A percentile compares a stretch with the other conserved stretches of the same genome.
These are phyloP conservation scores for Tuber umbilicatum DNA, from an alignment of 495 filamentous ascomycete species.

Conservation along the genomic window DNA sequence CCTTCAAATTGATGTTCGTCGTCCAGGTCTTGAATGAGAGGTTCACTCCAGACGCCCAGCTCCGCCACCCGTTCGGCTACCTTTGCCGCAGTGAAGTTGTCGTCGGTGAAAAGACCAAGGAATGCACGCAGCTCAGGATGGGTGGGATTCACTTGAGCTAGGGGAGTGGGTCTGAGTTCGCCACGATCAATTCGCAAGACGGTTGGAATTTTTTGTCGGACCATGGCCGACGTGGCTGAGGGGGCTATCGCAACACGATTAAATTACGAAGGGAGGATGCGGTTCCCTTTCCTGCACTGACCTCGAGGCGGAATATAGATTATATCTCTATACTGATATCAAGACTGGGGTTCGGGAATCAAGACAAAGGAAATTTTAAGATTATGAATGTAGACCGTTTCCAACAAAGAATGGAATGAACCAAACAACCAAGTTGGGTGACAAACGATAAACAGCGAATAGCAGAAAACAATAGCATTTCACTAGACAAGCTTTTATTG, in stretches of 20 bases:
- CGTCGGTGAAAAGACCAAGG: not conserved
- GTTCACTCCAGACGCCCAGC: not conserved
- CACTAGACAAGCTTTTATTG: too few relatives aligned
- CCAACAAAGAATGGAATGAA: too few relatives aligned
- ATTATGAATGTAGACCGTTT: too few relatives aligned
- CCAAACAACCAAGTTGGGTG: too few relatives aligned
- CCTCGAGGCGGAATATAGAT: not conserved
- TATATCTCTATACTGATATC: not conserved
- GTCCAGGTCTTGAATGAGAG: not conserved
- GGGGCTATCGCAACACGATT: not conserved
- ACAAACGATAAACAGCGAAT: too few relatives aligned
- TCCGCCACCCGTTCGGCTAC: not conserved
- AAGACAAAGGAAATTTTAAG: conserved; percentile 3
- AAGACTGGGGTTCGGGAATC: not conserved
- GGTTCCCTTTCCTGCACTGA: not conserved
- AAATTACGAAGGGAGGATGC: not conserved
- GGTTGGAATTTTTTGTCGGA: not conserved
- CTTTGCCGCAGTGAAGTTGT: not conserved
- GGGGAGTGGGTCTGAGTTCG: not conserved
- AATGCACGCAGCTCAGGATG: not conserved
- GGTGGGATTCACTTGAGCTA: not conserved
- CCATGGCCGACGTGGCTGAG: not conserved
- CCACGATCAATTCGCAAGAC: not conserved
- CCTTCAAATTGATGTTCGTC: too few relatives aligned
- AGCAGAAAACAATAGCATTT: too few relatives aligned